Evolutionary conservation across 164 flowering plant genomes (phyloP), one percentile per base, ranked within the genome.

Genomic region (Kalanchoe fedtschenkoi): DNA sequence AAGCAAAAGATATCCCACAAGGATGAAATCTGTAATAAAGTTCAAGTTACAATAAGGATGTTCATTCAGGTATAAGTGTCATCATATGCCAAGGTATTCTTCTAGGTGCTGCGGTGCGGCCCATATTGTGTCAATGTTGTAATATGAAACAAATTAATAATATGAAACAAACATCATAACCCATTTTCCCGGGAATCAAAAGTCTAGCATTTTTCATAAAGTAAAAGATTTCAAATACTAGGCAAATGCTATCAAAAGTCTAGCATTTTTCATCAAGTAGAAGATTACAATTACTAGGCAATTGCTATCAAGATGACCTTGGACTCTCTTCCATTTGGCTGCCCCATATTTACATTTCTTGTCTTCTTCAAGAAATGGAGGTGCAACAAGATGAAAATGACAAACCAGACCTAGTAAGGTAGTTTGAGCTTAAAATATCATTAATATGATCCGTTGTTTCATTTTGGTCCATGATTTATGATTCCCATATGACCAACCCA

Each of bases 1-100:
- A 95, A 95, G 81, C 89, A 84, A 75, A 95, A 95, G 75, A 83
- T 83, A 74, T 95, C 99, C 99, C 99, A 95, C 63, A 95, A 72
- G 51, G 96, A 86, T 44, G 97, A 81, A 62, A 90, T 79, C 99
- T 95, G 91, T 68, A 76, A 63, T 69, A 58, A 9, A 28, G 63
- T 69, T 59, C 33, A 51, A 51, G 17, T 26, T 13, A 13, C 1
- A 51, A 24, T 10, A 26, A 26, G 13, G 17, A 24, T 37, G 13
- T 51, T 26, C 11, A 26, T 4, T 47, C 6, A 21, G 3, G 8
- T 22, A 21, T 47, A 15, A 7, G 54, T 24, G 17, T 13, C 24
- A 51, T 24, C 26, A 4, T 24, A 13, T 51, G 32, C 15, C 11
- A 26, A 1, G 10, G 51, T 19, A 47, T 47, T 47, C 16, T 21